These are phyloP conservation scores for Pleurotus tuoliensis DNA, from an alignment of 768 basidiomycete species.

Conservation along the genomic window DNA sequence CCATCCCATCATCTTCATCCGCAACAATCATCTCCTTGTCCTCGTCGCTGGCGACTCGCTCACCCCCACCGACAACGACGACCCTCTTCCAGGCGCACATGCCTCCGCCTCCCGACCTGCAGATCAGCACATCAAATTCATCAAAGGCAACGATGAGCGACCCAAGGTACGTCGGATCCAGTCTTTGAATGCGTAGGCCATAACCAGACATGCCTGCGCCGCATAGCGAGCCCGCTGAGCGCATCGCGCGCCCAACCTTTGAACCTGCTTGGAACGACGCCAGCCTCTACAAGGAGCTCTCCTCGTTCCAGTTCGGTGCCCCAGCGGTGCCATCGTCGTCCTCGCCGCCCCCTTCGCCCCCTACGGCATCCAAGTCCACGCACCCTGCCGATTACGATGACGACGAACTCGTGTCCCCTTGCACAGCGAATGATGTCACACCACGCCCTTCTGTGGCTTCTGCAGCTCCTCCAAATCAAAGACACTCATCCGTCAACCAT, in stretches of 20 bases:
- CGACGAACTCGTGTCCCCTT: slow-evolving; percentile 27
- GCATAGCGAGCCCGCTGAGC: neutral
- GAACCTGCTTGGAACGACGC: slow-evolving; percentile 18
- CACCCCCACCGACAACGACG: neutral
- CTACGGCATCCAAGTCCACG: slow-evolving; percentile 30
- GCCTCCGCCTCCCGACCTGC: neutral
- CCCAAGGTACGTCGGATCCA: neutral
- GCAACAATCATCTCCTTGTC: neutral
- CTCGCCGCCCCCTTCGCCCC: slow-evolving; percentile 26
- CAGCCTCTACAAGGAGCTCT: slow-evolving; percentile 41
- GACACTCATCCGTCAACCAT: neutral
- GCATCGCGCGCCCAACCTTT: slow-evolving; percentile 9
- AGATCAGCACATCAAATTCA: neutral
- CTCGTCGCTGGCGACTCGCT: neutral
- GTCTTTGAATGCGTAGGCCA: neutral
- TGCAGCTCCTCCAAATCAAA: slow-evolving; percentile 16
- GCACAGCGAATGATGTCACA: slow-evolving; percentile 34
- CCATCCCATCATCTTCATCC: slow-evolving; percentile 8
- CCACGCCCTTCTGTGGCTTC: slow-evolving; percentile 45
- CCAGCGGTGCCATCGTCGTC: slow-evolving; percentile 27
- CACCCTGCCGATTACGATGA: slow-evolving; percentile 29
- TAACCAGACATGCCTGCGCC: neutral
- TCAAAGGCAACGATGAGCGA: neutral
- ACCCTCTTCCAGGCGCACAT: neutral
- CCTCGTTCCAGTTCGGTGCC: slow-evolving; percentile 46